phyloP scores from a whole-genome alignment of 2,329 filamentous ascomycete species.

The Fusarium globosum region DNA sequence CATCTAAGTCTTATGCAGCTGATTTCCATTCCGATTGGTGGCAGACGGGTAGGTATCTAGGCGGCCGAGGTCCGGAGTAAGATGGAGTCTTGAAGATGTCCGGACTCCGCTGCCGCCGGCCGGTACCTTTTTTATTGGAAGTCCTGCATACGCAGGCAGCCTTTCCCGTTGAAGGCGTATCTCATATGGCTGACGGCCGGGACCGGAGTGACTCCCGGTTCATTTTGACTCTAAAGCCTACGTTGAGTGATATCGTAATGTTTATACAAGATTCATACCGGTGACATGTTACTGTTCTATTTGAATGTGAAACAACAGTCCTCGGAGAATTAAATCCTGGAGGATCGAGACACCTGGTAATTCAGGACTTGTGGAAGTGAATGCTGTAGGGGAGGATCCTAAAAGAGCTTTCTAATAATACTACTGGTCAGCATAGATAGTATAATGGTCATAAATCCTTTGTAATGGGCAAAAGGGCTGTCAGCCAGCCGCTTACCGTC shows the following conservation, averaged over 20 bases:
- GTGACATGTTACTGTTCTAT: rapidly evolving
- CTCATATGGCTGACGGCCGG: not conserved
- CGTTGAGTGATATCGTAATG: not conserved
- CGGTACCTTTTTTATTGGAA: not conserved
- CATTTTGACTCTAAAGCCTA: too few species aligned
- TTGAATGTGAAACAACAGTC: not conserved
- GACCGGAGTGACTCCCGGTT: not conserved
- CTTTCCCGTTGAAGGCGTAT: too few species aligned
- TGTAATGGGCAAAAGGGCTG: not conserved
- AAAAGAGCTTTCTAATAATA: not conserved
- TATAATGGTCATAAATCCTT: not conserved
- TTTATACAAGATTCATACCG: not conserved
- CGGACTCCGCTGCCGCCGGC: not conserved
- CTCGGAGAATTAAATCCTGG: not conserved
- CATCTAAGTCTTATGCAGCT: not conserved
- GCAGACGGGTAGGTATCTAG: not conserved
- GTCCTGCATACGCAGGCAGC: not conserved
- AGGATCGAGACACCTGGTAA: not conserved
- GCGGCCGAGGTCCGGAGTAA: slow-evolving; percentile 1
- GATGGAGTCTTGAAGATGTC: not conserved
- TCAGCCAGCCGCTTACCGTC: slow-evolving; percentile 22
- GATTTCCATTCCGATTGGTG: not conserved
- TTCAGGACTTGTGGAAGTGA: not conserved
- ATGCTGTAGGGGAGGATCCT: too few species aligned
- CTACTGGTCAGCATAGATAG: not conserved